phyloP scores from a whole-genome alignment of 306 rosid species.

The Oxytropis ochrocephala region DNA sequence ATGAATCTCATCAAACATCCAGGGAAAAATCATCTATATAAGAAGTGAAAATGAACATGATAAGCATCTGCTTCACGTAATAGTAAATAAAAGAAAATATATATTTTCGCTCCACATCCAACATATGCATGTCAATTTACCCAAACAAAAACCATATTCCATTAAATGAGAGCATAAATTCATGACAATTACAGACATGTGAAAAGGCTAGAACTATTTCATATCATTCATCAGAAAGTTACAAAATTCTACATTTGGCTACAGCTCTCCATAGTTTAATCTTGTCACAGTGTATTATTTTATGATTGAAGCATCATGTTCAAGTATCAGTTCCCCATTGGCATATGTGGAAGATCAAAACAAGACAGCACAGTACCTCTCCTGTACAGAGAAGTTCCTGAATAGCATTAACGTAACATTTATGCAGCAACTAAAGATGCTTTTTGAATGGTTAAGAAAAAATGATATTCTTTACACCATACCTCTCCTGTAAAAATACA shows the following conservation, averaged over 20 bases:
- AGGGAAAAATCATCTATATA: constrained; percentile 80
- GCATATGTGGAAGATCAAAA: background rate
- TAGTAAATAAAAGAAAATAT: constrained; percentile 16
- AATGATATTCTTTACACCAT: constrained; percentile 7
- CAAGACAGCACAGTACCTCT: background rate
- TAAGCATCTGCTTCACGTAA: background rate
- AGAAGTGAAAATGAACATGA: constrained; percentile 15
- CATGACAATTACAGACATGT: background rate
- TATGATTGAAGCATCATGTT: background rate
- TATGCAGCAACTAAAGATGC: background rate
- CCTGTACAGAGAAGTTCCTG: background rate
- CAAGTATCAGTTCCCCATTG: background rate
- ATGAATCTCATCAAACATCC: constrained; percentile 98
- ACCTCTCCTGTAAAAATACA: constrained; percentile 84
- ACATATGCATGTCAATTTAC: background rate
- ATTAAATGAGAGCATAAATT: background rate
- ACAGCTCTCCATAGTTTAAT: background rate
- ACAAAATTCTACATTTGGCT: background rate
- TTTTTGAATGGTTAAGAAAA: background rate
- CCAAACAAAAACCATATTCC: background rate
- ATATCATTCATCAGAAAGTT: background rate
- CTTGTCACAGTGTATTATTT: background rate
- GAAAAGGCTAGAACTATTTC: constrained; percentile 5
- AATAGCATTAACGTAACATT: background rate
- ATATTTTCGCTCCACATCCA: background rate